Evolutionary conservation across 73 alveolate genomes (phyloP).

Genomic region (Paramecium bursaria): DNA sequence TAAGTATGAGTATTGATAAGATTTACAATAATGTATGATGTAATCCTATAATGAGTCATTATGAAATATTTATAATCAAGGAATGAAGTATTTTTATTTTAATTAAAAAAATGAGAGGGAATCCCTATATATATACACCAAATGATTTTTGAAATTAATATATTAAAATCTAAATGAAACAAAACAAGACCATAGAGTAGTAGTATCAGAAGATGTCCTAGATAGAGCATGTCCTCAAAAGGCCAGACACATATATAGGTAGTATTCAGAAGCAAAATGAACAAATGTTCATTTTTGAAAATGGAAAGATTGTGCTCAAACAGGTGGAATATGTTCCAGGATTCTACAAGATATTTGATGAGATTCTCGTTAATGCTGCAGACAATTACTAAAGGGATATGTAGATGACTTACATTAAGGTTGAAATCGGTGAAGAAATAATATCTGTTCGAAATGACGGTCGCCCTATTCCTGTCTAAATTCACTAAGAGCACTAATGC

Average conservation of each 20-base stretch:
- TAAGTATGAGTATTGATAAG: too few relatives aligned
- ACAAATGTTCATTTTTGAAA: constrained; percentile 86
- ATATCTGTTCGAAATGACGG: constrained; percentile 95
- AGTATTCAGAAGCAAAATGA: constrained; percentile 72
- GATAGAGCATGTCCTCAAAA: constrained; percentile 91
- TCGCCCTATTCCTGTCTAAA: constrained; percentile 91
- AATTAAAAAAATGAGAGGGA: too few relatives aligned
- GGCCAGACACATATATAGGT: constrained; percentile 99
- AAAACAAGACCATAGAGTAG: constrained; percentile 81
- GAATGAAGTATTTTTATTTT: too few relatives aligned
- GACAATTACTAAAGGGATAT: constrained; percentile 97
- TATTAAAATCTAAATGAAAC: too few relatives aligned
- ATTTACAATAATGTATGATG: too few relatives aligned
- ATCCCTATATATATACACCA: too few relatives aligned
- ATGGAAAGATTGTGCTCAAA: constrained; percentile 81
- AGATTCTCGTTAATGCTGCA: constrained; percentile 99
- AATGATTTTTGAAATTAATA: too few relatives aligned
- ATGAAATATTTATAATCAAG: too few relatives aligned
- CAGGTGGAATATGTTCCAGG: constrained; percentile 96
- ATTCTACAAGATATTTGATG: constrained; percentile 94
- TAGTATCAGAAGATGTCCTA: constrained; percentile 90
- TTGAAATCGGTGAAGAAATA: constrained; percentile 80
- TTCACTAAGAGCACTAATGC: constrained; percentile 93
- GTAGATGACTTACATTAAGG: constrained; percentile 89
- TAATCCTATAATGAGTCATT: too few relatives aligned